Evolutionary conservation across 2,329 filamentous ascomycete genomes (phyloP).

Genomic region (Phaeosphaeriaceae sp.): DNA sequence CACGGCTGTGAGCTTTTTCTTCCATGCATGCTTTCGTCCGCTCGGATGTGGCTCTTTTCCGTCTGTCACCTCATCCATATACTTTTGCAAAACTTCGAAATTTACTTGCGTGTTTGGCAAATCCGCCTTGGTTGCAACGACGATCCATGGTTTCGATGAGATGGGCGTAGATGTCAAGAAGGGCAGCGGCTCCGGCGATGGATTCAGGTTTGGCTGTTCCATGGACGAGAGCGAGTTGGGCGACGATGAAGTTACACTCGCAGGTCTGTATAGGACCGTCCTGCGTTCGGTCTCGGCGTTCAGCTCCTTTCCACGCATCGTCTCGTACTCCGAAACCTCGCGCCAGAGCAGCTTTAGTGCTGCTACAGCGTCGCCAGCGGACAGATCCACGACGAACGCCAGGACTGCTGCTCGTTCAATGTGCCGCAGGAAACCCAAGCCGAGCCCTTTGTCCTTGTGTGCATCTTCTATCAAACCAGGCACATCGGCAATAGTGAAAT

Average conservation of each 20-base stretch:
- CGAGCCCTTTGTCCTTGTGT: conserved; percentile 88
- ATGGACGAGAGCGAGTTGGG: conserved; percentile 27
- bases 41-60: conserved; percentile 76
- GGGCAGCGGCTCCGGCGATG: conserved; percentile 48
- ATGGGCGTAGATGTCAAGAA: conserved; percentile 70
- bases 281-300: conserved; percentile 70
- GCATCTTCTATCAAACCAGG: conserved; percentile 92
- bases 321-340: conserved; percentile 89
- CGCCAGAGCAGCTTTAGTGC: conserved; percentile 85
- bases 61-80: conserved; percentile 70
- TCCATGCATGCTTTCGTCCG: conserved; percentile 68
- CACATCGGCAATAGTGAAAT: conserved; percentile 95
- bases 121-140: conserved; percentile 93
- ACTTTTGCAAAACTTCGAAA: conserved; percentile 72
- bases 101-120: conserved; percentile 79
- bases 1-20: conserved; percentile 66
- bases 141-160: conserved; percentile 95
- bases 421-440: conserved; percentile 89
- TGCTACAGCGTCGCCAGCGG: conserved; percentile 76
- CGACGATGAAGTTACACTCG: conserved; percentile 15
- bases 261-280: conserved; percentile 60
- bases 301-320: conserved; percentile 75
- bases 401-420: conserved; percentile 92
- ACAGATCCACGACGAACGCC: conserved; percentile 90
- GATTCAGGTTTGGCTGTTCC: conserved; percentile 30